Evolutionary conservation across 768 basidiomycete genomes (phyloP).

Genomic region (Cystobasidium ongulense): DNA sequence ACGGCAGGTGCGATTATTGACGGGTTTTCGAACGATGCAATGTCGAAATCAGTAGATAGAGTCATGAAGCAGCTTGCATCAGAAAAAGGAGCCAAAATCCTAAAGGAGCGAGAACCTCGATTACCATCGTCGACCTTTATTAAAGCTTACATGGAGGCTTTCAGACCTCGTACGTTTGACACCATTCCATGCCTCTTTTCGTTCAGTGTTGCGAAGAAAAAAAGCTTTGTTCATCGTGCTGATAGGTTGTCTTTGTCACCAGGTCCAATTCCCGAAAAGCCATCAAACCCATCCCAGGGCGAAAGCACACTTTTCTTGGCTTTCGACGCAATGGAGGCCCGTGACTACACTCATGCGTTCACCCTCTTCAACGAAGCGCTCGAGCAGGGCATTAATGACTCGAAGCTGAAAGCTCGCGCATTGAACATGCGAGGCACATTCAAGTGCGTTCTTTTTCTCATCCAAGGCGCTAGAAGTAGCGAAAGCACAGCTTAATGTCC

Average conservation of each 20-base stretch:
- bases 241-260: background rate
- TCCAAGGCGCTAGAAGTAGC: background rate
- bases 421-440: conserved; percentile 90
- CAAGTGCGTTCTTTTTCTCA: conserved; percentile 55
- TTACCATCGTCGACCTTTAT: conserved; percentile 82
- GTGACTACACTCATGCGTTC: conserved; percentile 73
- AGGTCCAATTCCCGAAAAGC: conserved; percentile 59
- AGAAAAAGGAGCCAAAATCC: conserved; percentile 63
- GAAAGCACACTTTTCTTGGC: conserved; percentile 75
- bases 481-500: background rate
- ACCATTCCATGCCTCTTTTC: background rate
- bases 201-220: conserved; percentile 7
- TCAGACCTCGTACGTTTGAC: conserved; percentile 67
- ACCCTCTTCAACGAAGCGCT: conserved; percentile 74
- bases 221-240: background rate
- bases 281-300: conserved; percentile 65
- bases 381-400: conserved; percentile 72
- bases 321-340: conserved; percentile 70
- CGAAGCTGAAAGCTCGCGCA: conserved; percentile 65
- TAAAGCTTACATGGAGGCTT: conserved; percentile 90
- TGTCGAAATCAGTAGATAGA: conserved; percentile 77
- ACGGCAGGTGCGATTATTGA: conserved; percentile 94
- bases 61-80: conserved; percentile 74
- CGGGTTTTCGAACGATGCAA: conserved; percentile 73
- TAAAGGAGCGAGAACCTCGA: conserved; percentile 66